phyloP scores from a whole-genome alignment of 805 yeast genomes.

The Saccharomycopsis malanga region DNA sequence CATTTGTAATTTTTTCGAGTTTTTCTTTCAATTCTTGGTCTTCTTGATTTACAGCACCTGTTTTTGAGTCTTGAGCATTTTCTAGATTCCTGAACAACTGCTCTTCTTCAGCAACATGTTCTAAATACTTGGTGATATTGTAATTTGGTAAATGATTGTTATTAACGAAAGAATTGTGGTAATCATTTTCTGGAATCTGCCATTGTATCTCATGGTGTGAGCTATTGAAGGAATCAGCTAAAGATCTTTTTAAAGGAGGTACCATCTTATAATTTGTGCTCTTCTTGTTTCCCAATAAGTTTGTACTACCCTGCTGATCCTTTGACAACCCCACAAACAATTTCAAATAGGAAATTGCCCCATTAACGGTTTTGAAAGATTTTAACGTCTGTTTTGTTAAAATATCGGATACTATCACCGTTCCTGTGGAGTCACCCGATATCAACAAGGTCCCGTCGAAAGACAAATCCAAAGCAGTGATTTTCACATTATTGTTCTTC shows the following conservation, averaged over 20 bases:
- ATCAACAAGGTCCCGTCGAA: slow-evolving; percentile 68
- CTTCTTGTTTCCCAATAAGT: slow-evolving; percentile 31
- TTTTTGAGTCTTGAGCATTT: not conserved
- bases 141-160: slow-evolving; percentile 25
- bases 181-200: slow-evolving; percentile 30
- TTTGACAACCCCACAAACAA: slow-evolving; percentile 21
- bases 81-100: slow-evolving; percentile 3
- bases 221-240: slow-evolving; percentile 35
- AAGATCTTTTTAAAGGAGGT: slow-evolving; percentile 55
- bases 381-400: slow-evolving; percentile 61
- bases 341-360: slow-evolving; percentile 31
- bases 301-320: slow-evolving; percentile 7
- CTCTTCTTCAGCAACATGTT: slow-evolving; percentile 20
- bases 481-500: slow-evolving; percentile 27
- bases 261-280: slow-evolving; percentile 32
- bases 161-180: slow-evolving; percentile 28
- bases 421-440: slow-evolving; percentile 71
- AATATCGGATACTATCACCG: slow-evolving; percentile 60
- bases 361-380: slow-evolving; percentile 29
- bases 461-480: slow-evolving; percentile 52
- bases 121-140: slow-evolving; percentile 45
- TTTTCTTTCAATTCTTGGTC: slow-evolving; percentile 36
- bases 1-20: slow-evolving; percentile 44
- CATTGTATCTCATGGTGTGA: slow-evolving; percentile 37
- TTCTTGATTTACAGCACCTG: slow-evolving; percentile 8